Percentiles rank a stretch among this genome's conserved stretches.
Evolutionary conservation across 805 yeast species (phyloP).

Genomic region (Candida insectorum): DNA sequence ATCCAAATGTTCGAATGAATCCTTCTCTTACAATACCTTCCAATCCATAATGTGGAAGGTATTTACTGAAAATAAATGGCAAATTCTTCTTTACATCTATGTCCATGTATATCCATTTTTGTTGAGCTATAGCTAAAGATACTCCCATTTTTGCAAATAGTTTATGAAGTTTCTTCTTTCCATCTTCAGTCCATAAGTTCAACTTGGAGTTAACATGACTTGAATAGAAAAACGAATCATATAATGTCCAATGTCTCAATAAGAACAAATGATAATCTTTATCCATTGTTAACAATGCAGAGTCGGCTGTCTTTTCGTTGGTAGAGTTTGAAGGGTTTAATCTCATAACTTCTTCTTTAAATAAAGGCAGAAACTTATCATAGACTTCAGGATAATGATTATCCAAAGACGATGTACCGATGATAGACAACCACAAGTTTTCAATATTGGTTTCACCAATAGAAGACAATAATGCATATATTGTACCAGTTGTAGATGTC

Average conservation of each 20-base stretch:
- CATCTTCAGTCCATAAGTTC: conserved; percentile 87
- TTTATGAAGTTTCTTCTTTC: conserved; percentile 79
- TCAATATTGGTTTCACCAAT: conserved; percentile 78
- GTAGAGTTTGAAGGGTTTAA: conserved; percentile 40
- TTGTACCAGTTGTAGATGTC: conserved; percentile 72
- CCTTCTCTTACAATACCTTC: conserved; percentile 85
- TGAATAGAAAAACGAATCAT: conserved; percentile 88
- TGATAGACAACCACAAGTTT: conserved; percentile 78
- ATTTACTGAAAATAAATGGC: conserved; percentile 63
- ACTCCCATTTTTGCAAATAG: conserved; percentile 97
- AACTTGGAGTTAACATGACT: conserved; percentile 86
- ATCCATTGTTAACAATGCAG: conserved; percentile 58
- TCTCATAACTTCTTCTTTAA: conserved; percentile 80
- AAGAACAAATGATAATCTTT: conserved; percentile 83
- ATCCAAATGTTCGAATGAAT: conserved; percentile 82
- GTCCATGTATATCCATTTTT: conserved; percentile 90
- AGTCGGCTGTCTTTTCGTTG: conserved; percentile 33
- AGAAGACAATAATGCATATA: conserved; percentile 74
- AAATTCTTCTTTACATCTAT: conserved; percentile 71
- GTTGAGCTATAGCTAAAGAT: conserved; percentile 81
- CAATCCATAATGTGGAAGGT: conserved; percentile 71
- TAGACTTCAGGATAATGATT: conserved; percentile 72
- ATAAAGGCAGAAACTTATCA: conserved; percentile 64
- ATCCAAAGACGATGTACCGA: conserved; percentile 84
- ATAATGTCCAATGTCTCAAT: conserved; percentile 88